Conservation (phyloP, 768 basidiomycete genomes). For the Suillus brevipes region DNA sequence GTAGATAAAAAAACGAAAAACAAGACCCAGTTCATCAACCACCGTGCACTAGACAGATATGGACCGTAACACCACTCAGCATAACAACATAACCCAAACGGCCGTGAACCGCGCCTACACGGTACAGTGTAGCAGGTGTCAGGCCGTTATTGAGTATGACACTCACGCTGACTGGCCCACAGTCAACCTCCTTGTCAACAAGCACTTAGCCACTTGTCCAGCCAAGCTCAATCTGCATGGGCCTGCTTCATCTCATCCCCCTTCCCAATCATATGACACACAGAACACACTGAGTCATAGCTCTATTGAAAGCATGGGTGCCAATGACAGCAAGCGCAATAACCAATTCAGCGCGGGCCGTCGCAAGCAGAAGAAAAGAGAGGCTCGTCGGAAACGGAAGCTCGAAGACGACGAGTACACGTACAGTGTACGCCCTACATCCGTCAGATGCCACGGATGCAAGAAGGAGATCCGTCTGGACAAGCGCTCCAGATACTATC, state of each 20-base stretch:
- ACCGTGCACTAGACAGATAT: conserved; percentile 13
- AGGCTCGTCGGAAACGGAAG: conserved; percentile 26
- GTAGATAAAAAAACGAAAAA: background rate
- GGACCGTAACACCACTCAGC: conserved; percentile 9
- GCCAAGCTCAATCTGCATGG: background rate
- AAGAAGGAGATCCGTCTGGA: conserved; percentile 33
- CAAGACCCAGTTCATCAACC: background rate
- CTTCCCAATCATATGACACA: background rate
- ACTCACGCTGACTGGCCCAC: conserved; percentile 23
- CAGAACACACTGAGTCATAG: background rate
- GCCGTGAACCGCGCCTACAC: background rate
- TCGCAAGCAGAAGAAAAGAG: conserved; percentile 29
- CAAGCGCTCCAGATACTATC: conserved; percentile 35
- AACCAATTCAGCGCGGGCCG: conserved; percentile 14
- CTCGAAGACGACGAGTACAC: conserved; percentile 33
- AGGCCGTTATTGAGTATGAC: conserved; percentile 28
- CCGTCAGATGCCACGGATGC: conserved; percentile 32
- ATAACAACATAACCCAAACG: background rate
- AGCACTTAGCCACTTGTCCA: conserved; percentile 32
- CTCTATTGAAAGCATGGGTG: background rate
- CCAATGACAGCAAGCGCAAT: background rate
- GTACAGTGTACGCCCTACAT: conserved; percentile 22
- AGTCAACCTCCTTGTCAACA: conserved; percentile 27
- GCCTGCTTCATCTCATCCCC: background rate
- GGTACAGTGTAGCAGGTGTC: conserved; percentile 25